phyloP scores from a whole-genome alignment of 148 eudicot genomes.

The Arctostaphylos glauca region DNA sequence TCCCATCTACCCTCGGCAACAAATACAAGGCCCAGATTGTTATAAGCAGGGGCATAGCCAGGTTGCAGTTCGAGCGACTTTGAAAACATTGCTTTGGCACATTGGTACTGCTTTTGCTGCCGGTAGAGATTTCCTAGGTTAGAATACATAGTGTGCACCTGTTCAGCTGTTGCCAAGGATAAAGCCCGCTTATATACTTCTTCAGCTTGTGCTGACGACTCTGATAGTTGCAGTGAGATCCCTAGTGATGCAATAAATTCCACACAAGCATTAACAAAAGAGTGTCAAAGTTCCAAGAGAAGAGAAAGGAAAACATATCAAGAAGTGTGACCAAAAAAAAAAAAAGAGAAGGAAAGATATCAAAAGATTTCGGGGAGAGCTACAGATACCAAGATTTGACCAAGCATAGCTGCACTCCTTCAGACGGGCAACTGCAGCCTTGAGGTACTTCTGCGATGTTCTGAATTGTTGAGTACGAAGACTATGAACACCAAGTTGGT shows the following conservation, averaged over 20 bases:
- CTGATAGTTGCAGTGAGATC: constrained; percentile 79
- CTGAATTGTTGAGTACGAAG: constrained; percentile 77
- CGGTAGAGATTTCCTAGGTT: constrained; percentile 89
- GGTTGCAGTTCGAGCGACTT: constrained; percentile 81
- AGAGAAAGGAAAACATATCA: background rate
- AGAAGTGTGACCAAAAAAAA: background rate
- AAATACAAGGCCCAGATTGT: constrained; percentile 94
- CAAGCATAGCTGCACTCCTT: constrained; percentile 80
- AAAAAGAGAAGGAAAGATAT: background rate
- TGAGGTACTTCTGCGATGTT: constrained; percentile 76
- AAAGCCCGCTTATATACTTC: constrained; percentile 78
- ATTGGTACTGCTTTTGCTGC: constrained; percentile 60
- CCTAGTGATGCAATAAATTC: constrained; percentile 29
- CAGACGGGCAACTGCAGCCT: constrained; percentile 80
- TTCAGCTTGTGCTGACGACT: constrained; percentile 70
- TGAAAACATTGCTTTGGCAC: constrained; percentile 89
- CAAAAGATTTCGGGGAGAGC: background rate
- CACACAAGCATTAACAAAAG: background rate
- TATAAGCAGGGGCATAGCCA: constrained; percentile 94
- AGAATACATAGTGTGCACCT: constrained; percentile 69
- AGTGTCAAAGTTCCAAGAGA: background rate
- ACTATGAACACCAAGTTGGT: constrained; percentile 92
- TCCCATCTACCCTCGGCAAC: constrained; percentile 82
- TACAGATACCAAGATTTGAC: constrained; percentile 84
- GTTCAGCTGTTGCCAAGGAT: constrained; percentile 60